Percentiles rank a stretch among this genome's conserved stretches.
Evolutionary conservation across 129 eudicot genomes (phyloP).

Genomic region (Saussurea involucrata): DNA sequence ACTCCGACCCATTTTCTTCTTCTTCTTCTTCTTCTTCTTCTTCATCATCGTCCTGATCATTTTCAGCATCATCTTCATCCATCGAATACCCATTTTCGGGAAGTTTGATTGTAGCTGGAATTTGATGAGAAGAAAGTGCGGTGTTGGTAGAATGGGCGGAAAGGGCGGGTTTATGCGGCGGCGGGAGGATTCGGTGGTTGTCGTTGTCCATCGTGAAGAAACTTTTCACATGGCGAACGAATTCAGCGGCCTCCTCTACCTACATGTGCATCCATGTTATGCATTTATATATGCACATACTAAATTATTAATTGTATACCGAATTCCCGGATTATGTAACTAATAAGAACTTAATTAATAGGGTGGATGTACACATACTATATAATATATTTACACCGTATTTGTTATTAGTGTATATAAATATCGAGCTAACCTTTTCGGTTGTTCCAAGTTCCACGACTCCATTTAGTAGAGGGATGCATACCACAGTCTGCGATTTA

Average conservation of each 20-base stretch:
- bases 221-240: constrained; percentile 47
- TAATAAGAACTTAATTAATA: too few species aligned
- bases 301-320: neutral
- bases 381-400: too few species aligned
- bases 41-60: constrained; percentile 13
- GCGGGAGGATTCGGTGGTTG: constrained; percentile 2
- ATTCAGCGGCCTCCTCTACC: constrained; percentile 49
- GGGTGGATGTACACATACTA: neutral
- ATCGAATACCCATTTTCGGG: neutral
- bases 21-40: constrained; percentile 30
- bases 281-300: neutral
- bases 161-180: constrained; percentile 57
- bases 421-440: constrained; percentile 40
- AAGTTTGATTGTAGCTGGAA: constrained; percentile 1
- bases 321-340: neutral
- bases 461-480: constrained; percentile 84
- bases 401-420: too few species aligned
- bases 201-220: constrained; percentile 34
- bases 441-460: constrained; percentile 83
- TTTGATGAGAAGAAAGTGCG: constrained; percentile 19
- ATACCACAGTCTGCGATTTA: constrained; percentile 70
- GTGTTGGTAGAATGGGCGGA: constrained; percentile 83
- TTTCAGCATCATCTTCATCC: constrained; percentile 13
- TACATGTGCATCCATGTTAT: constrained; percentile 12
- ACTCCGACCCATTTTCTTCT: constrained; percentile 28